Evolutionary conservation across 495 filamentous ascomycete genomes (phyloP).

Genomic region (Tuber magnatum): DNA sequence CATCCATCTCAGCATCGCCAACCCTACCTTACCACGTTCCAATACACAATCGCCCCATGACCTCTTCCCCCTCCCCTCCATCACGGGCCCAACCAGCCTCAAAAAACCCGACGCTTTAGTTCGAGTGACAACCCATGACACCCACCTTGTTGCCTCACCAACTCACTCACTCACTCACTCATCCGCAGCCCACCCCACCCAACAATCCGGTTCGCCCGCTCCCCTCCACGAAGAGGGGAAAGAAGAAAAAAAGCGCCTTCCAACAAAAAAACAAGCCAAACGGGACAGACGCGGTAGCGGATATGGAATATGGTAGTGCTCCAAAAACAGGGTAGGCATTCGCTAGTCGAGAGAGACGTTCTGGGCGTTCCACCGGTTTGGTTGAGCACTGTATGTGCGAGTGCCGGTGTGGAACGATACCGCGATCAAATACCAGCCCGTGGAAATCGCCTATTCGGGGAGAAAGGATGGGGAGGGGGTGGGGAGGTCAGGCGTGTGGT

Average conservation of each 20-base stretch:
- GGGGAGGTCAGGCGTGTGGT: neutral
- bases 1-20: neutral
- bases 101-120: neutral
- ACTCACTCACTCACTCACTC: neutral
- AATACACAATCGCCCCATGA: neutral
- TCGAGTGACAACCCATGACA: slow-evolving; percentile 2
- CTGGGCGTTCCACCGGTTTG: neutral
- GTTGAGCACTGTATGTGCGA: neutral
- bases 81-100: neutral
- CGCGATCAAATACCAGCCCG: neutral
- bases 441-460: neutral
- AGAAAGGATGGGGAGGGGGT: neutral
- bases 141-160: neutral
- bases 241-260: neutral
- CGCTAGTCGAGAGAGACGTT: neutral
- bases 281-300: neutral
- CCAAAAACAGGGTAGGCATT: neutral
- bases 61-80: neutral
- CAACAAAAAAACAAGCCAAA: neutral
- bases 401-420: neutral
- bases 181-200: neutral
- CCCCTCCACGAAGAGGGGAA: neutral
- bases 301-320: neutral
- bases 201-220: neutral
- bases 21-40: neutral